phyloP scores from a whole-genome alignment of 1,284 basidiomycete genomes.

The Irpex sp. region DNA sequence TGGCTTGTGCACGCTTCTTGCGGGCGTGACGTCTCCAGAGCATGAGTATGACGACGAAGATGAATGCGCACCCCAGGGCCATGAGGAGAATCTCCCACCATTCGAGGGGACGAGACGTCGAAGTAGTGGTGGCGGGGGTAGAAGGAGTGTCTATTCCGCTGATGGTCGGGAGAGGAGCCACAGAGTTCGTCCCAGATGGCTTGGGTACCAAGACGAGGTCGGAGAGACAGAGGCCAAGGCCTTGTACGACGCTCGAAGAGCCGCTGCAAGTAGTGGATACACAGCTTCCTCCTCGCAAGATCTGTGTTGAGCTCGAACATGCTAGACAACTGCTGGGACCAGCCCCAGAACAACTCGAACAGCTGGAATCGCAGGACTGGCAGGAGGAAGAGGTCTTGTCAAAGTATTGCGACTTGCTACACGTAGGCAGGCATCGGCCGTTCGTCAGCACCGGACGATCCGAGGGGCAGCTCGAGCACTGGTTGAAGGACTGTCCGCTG shows the following conservation, averaged over 20 bases:
- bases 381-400: constrained; percentile 63
- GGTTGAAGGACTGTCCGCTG: constrained; percentile 65
- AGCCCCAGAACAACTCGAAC: constrained; percentile 67
- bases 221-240: constrained; percentile 74
- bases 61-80: constrained; percentile 74
- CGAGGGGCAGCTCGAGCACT: constrained; percentile 69
- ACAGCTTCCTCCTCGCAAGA: constrained; percentile 64
- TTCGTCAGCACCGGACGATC: constrained; percentile 66
- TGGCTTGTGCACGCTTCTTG: constrained; percentile 61
- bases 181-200: constrained; percentile 40
- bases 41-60: constrained; percentile 63
- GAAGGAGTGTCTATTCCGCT: constrained; percentile 48
- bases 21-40: constrained; percentile 66
- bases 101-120: constrained; percentile 35
- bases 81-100: constrained; percentile 86
- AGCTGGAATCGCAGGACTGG: constrained; percentile 67
- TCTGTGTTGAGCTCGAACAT: constrained; percentile 58
- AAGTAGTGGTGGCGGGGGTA: constrained; percentile 29
- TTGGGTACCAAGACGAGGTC: constrained; percentile 58
- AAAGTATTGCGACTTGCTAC: constrained; percentile 67
- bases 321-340: constrained; percentile 68
- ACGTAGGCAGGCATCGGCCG: constrained; percentile 74
- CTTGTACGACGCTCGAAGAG: constrained; percentile 51
- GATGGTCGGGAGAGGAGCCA: constrained; percentile 49
- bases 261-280: constrained; percentile 54